These are phyloP conservation scores for Metschnikowia baotianmanensis DNA, from an alignment of 805 yeast species.

Conservation along the genomic window DNA sequence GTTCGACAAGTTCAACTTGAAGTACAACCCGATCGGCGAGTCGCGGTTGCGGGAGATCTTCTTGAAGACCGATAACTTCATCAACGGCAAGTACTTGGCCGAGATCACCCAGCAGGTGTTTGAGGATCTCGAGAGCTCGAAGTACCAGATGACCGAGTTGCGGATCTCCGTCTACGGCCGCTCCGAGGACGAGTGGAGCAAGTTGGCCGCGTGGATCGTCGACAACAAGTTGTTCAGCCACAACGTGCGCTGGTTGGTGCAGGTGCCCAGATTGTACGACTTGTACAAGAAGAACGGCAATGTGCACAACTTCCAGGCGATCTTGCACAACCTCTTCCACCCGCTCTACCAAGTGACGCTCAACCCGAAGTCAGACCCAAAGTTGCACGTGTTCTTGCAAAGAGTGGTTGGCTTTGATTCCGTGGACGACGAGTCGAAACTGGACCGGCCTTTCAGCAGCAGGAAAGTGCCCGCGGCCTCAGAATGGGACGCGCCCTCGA, in stretches of 20 bases:
- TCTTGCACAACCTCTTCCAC: conserved; percentile 72
- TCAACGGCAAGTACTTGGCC: conserved; percentile 85
- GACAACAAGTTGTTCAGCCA: conserved; percentile 89
- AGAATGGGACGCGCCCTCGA: conserved; percentile 71
- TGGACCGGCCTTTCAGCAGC: conserved; percentile 71
- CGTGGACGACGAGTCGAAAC: conserved; percentile 96
- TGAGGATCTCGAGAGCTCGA: conserved; percentile 89
- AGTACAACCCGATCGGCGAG: conserved; percentile 97
- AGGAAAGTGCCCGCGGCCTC: conserved; percentile 84
- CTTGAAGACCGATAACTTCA: conserved; percentile 90
- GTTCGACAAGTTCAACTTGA: conserved; percentile 94
- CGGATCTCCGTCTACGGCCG: conserved; percentile 95
- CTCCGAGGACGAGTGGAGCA: conserved; percentile 89
- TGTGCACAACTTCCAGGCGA: conserved; percentile 70
- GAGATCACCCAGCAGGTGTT: conserved; percentile 93
- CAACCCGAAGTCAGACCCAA: conserved; percentile 87
- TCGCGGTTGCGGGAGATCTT: conserved; percentile 95
- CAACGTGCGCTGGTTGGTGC: conserved; percentile 96
- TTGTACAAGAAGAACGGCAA: conserved; percentile 75
- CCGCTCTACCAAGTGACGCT: conserved; percentile 90
- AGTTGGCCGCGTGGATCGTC: conserved; percentile 89
- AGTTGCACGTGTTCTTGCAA: conserved; percentile 80
- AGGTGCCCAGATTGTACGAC: conserved; percentile 91
- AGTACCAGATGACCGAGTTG: conserved; percentile 96
- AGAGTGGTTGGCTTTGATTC: conserved; percentile 97